Evolutionary conservation across 2,329 filamentous ascomycete genomes (phyloP).

Genomic region (Sporothrix inflata): DNA sequence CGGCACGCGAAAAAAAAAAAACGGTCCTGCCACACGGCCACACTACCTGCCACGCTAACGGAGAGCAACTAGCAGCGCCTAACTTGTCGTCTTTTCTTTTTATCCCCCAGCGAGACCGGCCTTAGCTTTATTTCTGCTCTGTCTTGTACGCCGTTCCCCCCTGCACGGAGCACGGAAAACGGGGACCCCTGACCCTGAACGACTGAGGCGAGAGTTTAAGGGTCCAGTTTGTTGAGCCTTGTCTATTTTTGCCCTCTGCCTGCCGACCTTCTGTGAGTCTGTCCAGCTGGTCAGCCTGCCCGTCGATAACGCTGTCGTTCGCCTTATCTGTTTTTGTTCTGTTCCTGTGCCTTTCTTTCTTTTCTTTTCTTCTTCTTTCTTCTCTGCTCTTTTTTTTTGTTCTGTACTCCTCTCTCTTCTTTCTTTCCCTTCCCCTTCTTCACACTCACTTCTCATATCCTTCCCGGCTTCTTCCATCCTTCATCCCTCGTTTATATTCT

Average conservation of each 20-base stretch:
- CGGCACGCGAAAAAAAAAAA: background rate
- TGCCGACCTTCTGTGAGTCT: background rate
- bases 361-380: background rate
- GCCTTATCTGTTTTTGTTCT: background rate
- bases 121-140: too few species aligned
- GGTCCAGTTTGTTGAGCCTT: conserved; percentile 5
- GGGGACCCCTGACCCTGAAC: background rate
- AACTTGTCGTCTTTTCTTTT: background rate
- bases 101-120: background rate
- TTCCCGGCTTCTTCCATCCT: background rate
- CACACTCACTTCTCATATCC: background rate
- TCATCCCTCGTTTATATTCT: background rate
- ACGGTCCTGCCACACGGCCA: conserved; percentile 19
- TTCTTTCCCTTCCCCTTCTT: background rate
- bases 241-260: background rate
- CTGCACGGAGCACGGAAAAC: background rate
- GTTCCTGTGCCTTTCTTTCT: background rate
- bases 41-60: conserved; percentile 12
- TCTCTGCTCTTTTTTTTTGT: background rate
- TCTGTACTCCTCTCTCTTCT: background rate
- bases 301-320: conserved; percentile 5
- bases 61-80: conserved; percentile 12
- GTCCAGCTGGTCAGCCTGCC: conserved; percentile 19
- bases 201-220: background rate
- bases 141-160: background rate